Evolutionary conservation across 1,284 basidiomycete genomes (phyloP), one percentile per base, ranked within the genome.

Genomic region (Vanrija pseudolonga): DNA sequence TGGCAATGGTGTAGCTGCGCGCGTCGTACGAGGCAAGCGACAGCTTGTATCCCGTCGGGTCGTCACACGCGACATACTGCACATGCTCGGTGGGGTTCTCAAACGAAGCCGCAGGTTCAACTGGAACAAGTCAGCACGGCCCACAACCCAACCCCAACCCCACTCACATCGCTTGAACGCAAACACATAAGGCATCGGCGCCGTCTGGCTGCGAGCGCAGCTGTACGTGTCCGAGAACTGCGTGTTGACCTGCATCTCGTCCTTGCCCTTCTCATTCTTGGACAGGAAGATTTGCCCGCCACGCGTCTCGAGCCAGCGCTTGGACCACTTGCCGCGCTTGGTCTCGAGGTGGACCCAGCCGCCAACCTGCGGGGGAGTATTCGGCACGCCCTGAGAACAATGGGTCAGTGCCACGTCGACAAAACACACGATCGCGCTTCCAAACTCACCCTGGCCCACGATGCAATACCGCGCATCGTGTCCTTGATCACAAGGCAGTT

Each of bases 271-370:
- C 54, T 94, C 89, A 23, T 88, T 86, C 77, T 94, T 95, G 24
- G 88, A 86, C 32, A 93, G 69, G 81, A 85, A 94, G 46, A 95
- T 72, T 53, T 84, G 83, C 59, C 92, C 89, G 66, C 92, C 89
- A 41, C 87, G 82, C 24, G 94, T 81, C 67, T 87, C 84, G 65
- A 95, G 79, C 83, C 85, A 93, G 24, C 90, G 83, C 74, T 93
- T 95, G 56, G 80, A 85, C 92, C 92, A 96, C 74, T 94, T 94
- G 39, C 90, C 90, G 56, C 86, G 84, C 76, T 91, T 93, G 50
- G 80, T 80, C 77, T 94, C 89, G 80, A 85, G 87, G 72, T 93
- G 88, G 17, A 94, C 83, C 71, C 85, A 91, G 6, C 85, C 85
- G 42, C 84, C 81, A 67, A 82, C 79, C 20, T 78, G 81, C 6